Base-by-base conservation (phyloP, 2,329 filamentous ascomycete genomes). In the Xylariaceae sp. region DNA sequence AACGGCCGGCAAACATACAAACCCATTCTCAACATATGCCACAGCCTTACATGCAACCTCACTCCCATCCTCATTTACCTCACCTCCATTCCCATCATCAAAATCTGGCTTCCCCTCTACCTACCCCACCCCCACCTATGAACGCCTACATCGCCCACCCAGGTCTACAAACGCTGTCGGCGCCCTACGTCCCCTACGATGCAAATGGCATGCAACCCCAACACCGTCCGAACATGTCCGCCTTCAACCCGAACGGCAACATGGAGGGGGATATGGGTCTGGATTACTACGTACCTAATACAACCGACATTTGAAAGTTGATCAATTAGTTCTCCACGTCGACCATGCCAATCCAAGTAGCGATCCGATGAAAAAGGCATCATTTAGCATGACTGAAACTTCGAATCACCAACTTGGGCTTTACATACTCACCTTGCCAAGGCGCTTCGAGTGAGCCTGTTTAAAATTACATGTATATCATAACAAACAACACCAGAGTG, bases 231-330 rank as follows among this genome's bases (percentile, higher is more conserved):
- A 11, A 37, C n/a, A 11, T 49, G 7, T 21, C 49, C 1, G 19
- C 40, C 16, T 50, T 44, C 29, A 47, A 43, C 3, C 45, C 40
- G 1, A 45, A 40, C 32, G 27, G 25, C 34, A 42, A 42, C 20
- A 37, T 45, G 19, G 45, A 51, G 2, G 34, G 40, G 19, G 44
- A 48, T 35, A 12, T 55, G 25, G 37, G 39, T 7, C 38, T 55
- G 10, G 48, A 54, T 19, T 53, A 42, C 32, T 54, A 52, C 36
- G 53, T 48, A 17, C 37, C 48, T 11, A 52, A 47, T 36, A 55
- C 54, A 39, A 22, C 44, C 3, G 49, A 48, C 8, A 46, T 53
- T 12, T 50, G 40, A 40, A 41, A 20, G 16, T 16, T n/a, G 21
- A 40, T 14, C 25, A 36, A 7, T 16, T 36, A 16, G 7, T 8